Conservation (phyloP, 495 filamentous ascomycete species). For the Trichoderma reesei region DNA sequence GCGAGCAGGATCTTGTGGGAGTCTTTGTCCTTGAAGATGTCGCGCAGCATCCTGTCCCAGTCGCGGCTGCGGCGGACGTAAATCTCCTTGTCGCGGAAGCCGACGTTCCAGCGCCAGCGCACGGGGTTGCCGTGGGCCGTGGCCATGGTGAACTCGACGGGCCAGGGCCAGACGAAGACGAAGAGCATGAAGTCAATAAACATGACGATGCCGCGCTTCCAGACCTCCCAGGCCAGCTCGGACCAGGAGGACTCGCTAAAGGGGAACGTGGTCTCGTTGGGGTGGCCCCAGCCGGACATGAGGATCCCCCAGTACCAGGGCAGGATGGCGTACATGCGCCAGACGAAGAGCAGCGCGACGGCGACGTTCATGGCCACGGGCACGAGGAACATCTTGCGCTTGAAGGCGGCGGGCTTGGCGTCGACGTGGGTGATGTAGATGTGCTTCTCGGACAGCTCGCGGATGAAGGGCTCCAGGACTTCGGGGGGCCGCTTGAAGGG, state of each 20-base stretch:
- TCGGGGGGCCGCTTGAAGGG: slow-evolving; percentile 56
- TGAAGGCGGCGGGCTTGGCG: slow-evolving; percentile 49
- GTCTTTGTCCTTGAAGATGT: slow-evolving; percentile 26
- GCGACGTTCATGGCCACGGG: slow-evolving; percentile 59
- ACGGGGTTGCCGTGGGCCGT: slow-evolving; percentile 44
- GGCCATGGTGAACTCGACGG: slow-evolving; percentile 55
- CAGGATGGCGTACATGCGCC: slow-evolving; percentile 48
- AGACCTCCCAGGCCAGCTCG: slow-evolving; percentile 39
- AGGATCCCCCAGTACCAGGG: slow-evolving; percentile 60
- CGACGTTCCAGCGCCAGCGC: slow-evolving; percentile 57
- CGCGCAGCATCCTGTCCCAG: slow-evolving; percentile 43
- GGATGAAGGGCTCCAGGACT: slow-evolving; percentile 49
- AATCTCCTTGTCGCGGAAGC: slow-evolving; percentile 62
- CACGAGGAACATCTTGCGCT: slow-evolving; percentile 65
- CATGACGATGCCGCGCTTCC: slow-evolving; percentile 48
- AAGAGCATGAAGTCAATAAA: slow-evolving; percentile 61
- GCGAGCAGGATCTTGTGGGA: slow-evolving; percentile 24
- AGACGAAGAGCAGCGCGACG: slow-evolving; percentile 48
- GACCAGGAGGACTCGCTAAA: slow-evolving; percentile 38
- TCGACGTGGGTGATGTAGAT: slow-evolving; percentile 79
- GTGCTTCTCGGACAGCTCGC: slow-evolving; percentile 48
- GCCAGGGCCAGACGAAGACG: slow-evolving; percentile 65
- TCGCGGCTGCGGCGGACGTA: slow-evolving; percentile 59
- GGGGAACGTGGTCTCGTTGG: slow-evolving; percentile 49
- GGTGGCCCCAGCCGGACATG: slow-evolving; percentile 48